Evolutionary conservation across 805 yeast species (phyloP).

Genomic region (Cyberlindnera xishuangbannaensis): DNA sequence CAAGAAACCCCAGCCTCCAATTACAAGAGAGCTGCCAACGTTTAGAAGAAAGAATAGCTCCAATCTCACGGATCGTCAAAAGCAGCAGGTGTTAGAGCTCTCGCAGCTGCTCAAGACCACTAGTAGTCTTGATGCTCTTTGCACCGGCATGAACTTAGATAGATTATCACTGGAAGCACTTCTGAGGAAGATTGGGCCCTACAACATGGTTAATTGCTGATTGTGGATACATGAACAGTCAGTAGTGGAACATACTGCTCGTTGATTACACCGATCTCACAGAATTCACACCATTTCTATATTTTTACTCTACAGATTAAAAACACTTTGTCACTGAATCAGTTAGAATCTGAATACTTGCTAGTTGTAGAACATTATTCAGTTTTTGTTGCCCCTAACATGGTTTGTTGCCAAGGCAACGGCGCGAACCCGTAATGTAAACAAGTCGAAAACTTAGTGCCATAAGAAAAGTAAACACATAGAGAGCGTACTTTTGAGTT

Average conservation of each 20-base stretch:
- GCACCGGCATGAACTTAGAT: slow-evolving; percentile 60
- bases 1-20: neutral
- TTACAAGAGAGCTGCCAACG: neutral
- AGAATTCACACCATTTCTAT: no score
- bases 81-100: slow-evolving; percentile 12
- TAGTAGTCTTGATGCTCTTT: slow-evolving; percentile 58
- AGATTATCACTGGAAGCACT: slow-evolving; percentile 47
- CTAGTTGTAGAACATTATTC: neutral
- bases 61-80: slow-evolving; percentile 14
- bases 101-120: slow-evolving; percentile 41
- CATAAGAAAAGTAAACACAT: neutral
- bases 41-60: slow-evolving; percentile 5
- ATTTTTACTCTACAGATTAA: no score
- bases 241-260: no score
- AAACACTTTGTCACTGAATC: neutral
- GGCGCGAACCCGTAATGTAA: no score
- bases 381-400: no score
- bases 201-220: slow-evolving; percentile 38
- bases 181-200: slow-evolving; percentile 43
- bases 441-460: no score
- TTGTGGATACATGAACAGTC: neutral
- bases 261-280: no score
- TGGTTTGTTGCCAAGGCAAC: no score
- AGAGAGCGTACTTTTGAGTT: neutral
- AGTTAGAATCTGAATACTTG: no score